Evolutionary conservation across 2,329 filamentous ascomycete genomes (phyloP).

Genomic region (Nannizziopsis barbatae): DNA sequence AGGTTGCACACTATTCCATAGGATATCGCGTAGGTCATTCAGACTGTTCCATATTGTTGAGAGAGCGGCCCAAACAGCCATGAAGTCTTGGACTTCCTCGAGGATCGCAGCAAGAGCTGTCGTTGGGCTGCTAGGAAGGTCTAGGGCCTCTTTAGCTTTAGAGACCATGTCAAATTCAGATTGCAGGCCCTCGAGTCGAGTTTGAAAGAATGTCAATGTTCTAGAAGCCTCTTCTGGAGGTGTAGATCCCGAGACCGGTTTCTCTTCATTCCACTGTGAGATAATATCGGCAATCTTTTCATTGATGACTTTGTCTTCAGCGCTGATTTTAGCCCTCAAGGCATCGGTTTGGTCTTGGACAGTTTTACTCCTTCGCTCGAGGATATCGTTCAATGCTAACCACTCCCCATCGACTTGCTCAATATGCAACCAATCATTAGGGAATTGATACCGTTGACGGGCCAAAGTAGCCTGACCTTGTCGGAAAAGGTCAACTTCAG

Average conservation of each 20-base stretch:
- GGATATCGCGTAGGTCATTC: slow-evolving; percentile 79
- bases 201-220: slow-evolving; percentile 71
- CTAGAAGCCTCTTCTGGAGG: slow-evolving; percentile 78
- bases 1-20: slow-evolving; percentile 93
- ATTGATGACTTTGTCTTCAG: slow-evolving; percentile 82
- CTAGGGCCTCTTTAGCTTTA: slow-evolving; percentile 92
- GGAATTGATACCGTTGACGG: slow-evolving; percentile 87
- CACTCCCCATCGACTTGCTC: slow-evolving; percentile 95
- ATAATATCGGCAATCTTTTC: slow-evolving; percentile 81
- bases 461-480: slow-evolving; percentile 88
- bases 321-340: slow-evolving; percentile 82
- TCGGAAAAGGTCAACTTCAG: slow-evolving; percentile 89
- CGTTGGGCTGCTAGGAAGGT: slow-evolving; percentile 69
- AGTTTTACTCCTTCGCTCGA: slow-evolving; percentile 85
- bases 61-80: slow-evolving; percentile 92
- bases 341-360: slow-evolving; percentile 95
- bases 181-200: slow-evolving; percentile 71
- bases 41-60: slow-evolving; percentile 95
- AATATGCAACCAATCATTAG: slow-evolving; percentile 85
- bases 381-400: slow-evolving; percentile 82
- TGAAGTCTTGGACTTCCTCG: slow-evolving; percentile 96
- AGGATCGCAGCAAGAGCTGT: slow-evolving; percentile 74
- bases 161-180: slow-evolving; percentile 86
- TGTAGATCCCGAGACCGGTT: slow-evolving; percentile 89
- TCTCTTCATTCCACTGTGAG: slow-evolving; percentile 85